phyloP scores from a whole-genome alignment of 192 early-diverging fungal species.

The Backusella morwellensis region DNA sequence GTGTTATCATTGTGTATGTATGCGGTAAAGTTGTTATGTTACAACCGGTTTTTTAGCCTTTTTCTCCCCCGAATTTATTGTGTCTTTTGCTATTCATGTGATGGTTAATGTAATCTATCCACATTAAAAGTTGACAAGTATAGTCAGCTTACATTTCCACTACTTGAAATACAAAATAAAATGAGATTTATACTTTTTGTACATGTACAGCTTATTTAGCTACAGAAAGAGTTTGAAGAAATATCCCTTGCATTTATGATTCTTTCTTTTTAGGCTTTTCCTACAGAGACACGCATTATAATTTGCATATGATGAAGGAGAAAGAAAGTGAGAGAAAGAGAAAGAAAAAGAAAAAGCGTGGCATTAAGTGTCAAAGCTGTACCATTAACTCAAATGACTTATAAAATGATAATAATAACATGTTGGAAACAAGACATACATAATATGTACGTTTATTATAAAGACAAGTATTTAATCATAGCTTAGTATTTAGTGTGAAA shows the following conservation, averaged over 20 bases:
- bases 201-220: not conserved
- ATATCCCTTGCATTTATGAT: not conserved
- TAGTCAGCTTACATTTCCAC: not conserved
- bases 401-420: not conserved
- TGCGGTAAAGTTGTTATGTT: not conserved
- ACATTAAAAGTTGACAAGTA: not conserved
- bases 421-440: not conserved
- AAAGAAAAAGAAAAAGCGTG: not conserved
- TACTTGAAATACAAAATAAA: not conserved
- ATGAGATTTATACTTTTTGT: not conserved
- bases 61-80: not conserved
- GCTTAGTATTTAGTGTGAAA: not conserved
- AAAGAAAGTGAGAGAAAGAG: not conserved
- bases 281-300: not conserved
- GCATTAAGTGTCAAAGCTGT: not conserved
- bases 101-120: not conserved
- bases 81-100: not conserved
- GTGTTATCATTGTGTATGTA: not conserved
- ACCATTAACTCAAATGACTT: not conserved
- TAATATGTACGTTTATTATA: not conserved
- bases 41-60: not conserved
- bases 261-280: not conserved
- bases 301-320: constrained; percentile 2
- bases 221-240: not conserved
- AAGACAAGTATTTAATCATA: not conserved